Evolutionary conservation across 257 asterid species (phyloP).

Genomic region (Gentiana straminea): DNA sequence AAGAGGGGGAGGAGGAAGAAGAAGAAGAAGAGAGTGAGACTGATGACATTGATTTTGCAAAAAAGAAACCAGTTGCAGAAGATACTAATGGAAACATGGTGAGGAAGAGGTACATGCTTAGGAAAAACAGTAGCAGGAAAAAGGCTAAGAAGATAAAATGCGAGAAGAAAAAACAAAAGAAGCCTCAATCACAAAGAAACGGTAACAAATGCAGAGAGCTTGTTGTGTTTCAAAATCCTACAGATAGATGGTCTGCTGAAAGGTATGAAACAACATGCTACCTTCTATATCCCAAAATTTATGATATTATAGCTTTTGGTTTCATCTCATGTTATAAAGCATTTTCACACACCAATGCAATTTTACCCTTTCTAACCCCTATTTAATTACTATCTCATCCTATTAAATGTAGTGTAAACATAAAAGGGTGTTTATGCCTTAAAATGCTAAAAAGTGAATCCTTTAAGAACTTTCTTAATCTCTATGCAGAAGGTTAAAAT

Average conservation of each 20-base stretch:
- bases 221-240: slow-evolving; percentile 47
- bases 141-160: slow-evolving; percentile 36
- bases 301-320: no score
- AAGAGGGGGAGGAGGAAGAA: slow-evolving; percentile 15
- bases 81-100: slow-evolving; percentile 33
- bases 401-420: no score
- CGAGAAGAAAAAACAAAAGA: slow-evolving; percentile 35
- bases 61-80: slow-evolving; percentile 21
- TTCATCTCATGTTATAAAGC: no score
- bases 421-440: no score
- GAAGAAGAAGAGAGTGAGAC: slow-evolving; percentile 20
- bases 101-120: slow-evolving; percentile 63
- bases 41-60: slow-evolving; percentile 12
- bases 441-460: no score
- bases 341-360: no score
- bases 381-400: no score
- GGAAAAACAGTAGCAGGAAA: slow-evolving; percentile 32
- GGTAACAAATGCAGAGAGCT: slow-evolving; percentile 40
- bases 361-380: no score
- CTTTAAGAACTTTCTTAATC: no score
- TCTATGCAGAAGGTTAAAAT: no score
- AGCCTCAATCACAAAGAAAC: slow-evolving; percentile 15
- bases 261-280: slow-evolving; percentile 29
- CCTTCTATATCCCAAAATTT: no score
- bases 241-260: slow-evolving; percentile 89